Evolutionary conservation across 768 basidiomycete genomes (phyloP).

Genomic region (Collybiopsis luxurians): DNA sequence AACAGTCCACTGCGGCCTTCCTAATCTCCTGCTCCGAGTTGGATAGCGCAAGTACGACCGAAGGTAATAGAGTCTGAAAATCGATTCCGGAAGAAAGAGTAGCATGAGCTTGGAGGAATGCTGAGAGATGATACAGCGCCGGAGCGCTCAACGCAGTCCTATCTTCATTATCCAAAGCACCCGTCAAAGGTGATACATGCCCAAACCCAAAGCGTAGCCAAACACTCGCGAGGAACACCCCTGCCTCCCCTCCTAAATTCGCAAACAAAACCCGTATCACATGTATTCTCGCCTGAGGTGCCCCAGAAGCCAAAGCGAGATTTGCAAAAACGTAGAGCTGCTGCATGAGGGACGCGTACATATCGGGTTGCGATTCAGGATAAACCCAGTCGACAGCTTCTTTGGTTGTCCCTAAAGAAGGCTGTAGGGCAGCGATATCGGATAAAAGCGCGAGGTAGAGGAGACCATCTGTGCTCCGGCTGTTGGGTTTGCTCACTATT

Average conservation of each 20-base stretch:
- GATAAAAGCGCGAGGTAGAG: constrained; percentile 59
- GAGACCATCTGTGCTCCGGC: constrained; percentile 49
- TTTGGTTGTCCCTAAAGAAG: constrained; percentile 27
- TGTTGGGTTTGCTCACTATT: constrained; percentile 48
- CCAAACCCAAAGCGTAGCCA: constrained; percentile 38
- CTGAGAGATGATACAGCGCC: constrained; percentile 72
- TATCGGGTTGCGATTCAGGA: constrained; percentile 24
- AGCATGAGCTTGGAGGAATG: constrained; percentile 76
- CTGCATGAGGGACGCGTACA: constrained; percentile 61
- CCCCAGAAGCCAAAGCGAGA: not conserved
- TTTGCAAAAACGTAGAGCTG: constrained; percentile 68
- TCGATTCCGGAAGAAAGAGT: constrained; percentile 67
- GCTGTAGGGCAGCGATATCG: constrained; percentile 45
- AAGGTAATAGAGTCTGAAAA: constrained; percentile 77
- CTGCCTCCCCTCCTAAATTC: constrained; percentile 62
- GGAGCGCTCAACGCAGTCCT: constrained; percentile 39
- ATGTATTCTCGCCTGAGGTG: not conserved
- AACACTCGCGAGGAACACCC: constrained; percentile 79
- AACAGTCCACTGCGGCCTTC: constrained; percentile 52
- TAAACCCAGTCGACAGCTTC: constrained; percentile 1
- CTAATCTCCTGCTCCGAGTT: constrained; percentile 40
- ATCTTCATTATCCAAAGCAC: constrained; percentile 20
- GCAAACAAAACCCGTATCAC: constrained; percentile 47
- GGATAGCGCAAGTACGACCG: constrained; percentile 61
- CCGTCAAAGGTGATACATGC: not conserved